Base-by-base conservation (phyloP, 352 stramenopile species). In the Pythium apleroticum region DNA sequence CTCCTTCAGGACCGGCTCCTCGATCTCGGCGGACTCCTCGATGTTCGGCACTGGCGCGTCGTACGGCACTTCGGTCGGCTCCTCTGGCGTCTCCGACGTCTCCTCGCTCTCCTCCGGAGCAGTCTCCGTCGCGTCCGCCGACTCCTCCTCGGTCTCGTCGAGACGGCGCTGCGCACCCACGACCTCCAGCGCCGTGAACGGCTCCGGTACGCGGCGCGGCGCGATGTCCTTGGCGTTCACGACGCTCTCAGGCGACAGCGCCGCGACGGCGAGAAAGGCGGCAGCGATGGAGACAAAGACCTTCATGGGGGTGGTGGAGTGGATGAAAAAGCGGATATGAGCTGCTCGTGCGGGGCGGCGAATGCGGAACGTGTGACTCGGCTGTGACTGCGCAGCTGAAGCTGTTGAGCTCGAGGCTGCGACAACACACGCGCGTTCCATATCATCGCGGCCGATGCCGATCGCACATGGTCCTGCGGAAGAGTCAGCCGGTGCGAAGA, bases 281-380 rank as follows among this genome's bases (percentile, higher is more conserved):
- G 52, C 6, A 20, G 48, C 57, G 57, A 64, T 15, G 3, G n/a
- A 43, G 12, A 37, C 33, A 15, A 64, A 64, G 30, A 64, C 14
- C 57, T 64, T 57, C 57, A 64, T 64, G 19, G 30, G 53, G 24
- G 17, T 41, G n/a, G n/a, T n/a, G n/a, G n/a, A n/a, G n/a, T 4
- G 10, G 55, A 41, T 41, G 33, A 17, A 17, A 17, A 41, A 41
- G 8, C 15, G 33, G 33, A 12, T 41, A 41, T 41, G 33, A 41
- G 12, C 30, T 33, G 30, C 30, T 33, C 30, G 30, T 33, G 30
- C 5, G 30, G 10, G 10, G 30, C 30, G 30, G 10, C 5, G 30
- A 33, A 33, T 33, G 5, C 30, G 30, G 12, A 41, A 11, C 33
- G 33, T 41, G 33, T 17, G 33, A 41, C 33, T 41, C 33, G 8